These are phyloP conservation scores for Globisporangium parvum DNA, from an alignment of 352 stramenopile genomes.

Conservation along the genomic window DNA sequence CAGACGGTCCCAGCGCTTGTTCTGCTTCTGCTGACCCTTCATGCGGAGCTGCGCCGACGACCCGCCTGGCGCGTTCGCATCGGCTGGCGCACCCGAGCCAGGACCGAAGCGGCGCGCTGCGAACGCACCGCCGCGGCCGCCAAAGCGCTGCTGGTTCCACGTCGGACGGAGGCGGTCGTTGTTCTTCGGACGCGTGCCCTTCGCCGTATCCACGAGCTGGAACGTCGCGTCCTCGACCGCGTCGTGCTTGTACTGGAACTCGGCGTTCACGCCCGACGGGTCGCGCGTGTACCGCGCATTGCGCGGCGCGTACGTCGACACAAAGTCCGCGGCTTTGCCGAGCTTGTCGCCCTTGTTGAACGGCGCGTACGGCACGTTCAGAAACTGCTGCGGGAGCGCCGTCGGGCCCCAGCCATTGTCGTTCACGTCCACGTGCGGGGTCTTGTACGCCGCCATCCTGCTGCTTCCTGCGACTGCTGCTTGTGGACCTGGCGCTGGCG, in stretches of 20 bases:
- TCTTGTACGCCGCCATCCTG: constrained; percentile 69
- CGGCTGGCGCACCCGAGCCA: constrained; percentile 20
- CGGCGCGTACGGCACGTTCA: constrained; percentile 91
- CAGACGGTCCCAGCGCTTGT: constrained; percentile 79
- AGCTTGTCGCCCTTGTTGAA: constrained; percentile 96
- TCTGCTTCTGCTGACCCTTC: constrained; percentile 84
- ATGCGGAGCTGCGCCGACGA: constrained; percentile 62
- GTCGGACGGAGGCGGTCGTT: constrained; percentile 74
- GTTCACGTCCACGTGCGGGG: constrained; percentile 80
- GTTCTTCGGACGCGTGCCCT: constrained; percentile 70
- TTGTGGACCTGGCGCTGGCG: too few relatives aligned
- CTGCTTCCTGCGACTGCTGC: neutral
- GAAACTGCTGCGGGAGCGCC: constrained; percentile 85
- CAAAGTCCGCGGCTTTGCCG: constrained; percentile 92
- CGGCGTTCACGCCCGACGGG: constrained; percentile 83
- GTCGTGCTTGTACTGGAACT: constrained; percentile 95
- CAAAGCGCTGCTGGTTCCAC: constrained; percentile 86
- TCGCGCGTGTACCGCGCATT: constrained; percentile 51
- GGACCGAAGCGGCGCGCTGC: constrained; percentile 17
- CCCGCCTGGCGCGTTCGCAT: constrained; percentile 29
- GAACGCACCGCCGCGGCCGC: constrained; percentile 43
- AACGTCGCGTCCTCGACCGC: constrained; percentile 89
- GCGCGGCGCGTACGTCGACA: constrained; percentile 65
- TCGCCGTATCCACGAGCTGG: constrained; percentile 92
- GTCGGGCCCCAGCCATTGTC: constrained; percentile 80